Base-by-base conservation (phyloP, 345 rosid genomes). In the Punica granatum region DNA sequence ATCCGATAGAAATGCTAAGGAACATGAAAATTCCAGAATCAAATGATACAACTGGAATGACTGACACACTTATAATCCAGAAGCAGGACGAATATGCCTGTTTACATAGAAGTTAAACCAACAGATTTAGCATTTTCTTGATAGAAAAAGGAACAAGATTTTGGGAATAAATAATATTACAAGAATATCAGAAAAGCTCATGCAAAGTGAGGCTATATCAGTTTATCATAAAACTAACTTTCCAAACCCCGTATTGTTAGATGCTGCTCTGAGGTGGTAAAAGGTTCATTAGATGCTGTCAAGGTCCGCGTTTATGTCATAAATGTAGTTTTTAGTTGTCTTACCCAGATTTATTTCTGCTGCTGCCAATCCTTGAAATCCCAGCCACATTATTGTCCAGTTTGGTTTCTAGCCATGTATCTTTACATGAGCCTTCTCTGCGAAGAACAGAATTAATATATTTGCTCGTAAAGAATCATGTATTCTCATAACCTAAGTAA, bases 331-430 rank as follows among this genome's bases (percentile, higher is more conserved):
- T n/a, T 11, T 8, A 51, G 30, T 51, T 39, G 32, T 23, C 66
- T 63, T 63, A 63, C 66, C 48, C 49, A 37, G 48, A 26, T 63
- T 39, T 63, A 63, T 23, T 35, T 39, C 43, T 18, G 32, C 43
- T 8, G 49, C 19, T 28, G 48, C 19, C 42, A 18, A 11, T 63
- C 66, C 34, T 36, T 16, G 66, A 35, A 36, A 8, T 39, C 32
- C 37, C 48, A 25, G 32, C 32, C 46, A 37, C 66, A n/a, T 56
- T 30, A 18, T 56, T 56, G 28, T 23, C 48, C 3, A 2, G 43
- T 39, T 36, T n/a, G 28, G 28, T 37, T 28, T 63, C 28, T 63
- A 15, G 66, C 18, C 48, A 31, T 39, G 3, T 30, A 23, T 36
- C 32, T 36, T 64, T 54, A 32, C 16, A 46, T 35, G 41, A 32